Evolutionary conservation across 129 eudicot species (phyloP).

Genomic region (Helichrysum umbraculigerum): DNA sequence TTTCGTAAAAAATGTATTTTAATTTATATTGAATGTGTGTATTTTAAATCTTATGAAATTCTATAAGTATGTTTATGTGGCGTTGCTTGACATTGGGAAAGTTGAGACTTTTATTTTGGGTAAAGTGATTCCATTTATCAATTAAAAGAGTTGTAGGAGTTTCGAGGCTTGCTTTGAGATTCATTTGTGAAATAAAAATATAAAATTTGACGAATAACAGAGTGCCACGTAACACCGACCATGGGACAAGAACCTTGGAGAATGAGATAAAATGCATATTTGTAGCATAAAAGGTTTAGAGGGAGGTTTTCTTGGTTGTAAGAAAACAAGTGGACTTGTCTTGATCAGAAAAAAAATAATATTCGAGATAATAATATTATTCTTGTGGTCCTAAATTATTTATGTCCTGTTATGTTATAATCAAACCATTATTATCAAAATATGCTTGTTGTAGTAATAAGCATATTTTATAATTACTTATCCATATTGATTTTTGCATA

Average conservation of each 20-base stretch:
- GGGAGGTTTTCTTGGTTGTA: background rate
- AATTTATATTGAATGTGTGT: too few species aligned
- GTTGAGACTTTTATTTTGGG: slow-evolving; percentile 19
- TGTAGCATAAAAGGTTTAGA: background rate
- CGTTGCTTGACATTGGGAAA: slow-evolving; percentile 8
- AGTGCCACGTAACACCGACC: slow-evolving; percentile 45
- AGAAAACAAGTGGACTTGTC: slow-evolving; percentile 9
- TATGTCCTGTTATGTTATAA: background rate
- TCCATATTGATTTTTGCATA: background rate
- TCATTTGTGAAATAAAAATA: slow-evolving; percentile 8
- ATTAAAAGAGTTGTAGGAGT: slow-evolving; percentile 21
- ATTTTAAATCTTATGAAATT: background rate
- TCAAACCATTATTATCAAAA: background rate
- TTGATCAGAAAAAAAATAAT: background rate
- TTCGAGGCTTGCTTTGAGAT: slow-evolving; percentile 17
- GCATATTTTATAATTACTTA: too few species aligned
- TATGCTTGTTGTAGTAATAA: background rate
- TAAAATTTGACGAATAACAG: slow-evolving; percentile 19
- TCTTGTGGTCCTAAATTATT: background rate
- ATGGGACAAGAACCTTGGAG: slow-evolving; percentile 31
- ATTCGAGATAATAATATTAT: background rate
- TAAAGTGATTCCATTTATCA: slow-evolving; percentile 22
- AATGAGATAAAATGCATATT: slow-evolving; percentile 10
- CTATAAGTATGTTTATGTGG: background rate
- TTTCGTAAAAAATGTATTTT: too few species aligned